These are phyloP conservation scores for Colletotrichum somersetense DNA, from an alignment of 2,329 filamentous ascomycete species.

Conservation along the genomic window DNA sequence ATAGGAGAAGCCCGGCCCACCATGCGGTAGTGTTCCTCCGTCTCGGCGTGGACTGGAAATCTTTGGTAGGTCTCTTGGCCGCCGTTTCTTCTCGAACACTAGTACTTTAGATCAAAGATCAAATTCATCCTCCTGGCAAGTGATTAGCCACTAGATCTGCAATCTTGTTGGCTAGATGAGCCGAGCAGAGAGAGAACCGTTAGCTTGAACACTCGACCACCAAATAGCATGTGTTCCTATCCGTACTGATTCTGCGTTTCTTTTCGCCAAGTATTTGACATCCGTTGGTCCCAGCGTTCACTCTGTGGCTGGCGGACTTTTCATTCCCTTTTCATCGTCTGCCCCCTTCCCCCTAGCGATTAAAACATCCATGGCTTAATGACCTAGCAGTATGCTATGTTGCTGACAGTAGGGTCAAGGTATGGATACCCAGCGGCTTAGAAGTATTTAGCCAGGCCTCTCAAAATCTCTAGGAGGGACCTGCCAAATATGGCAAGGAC, in stretches of 20 bases:
- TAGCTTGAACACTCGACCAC: neutral
- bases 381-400: too few species aligned
- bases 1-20: conserved; percentile 1
- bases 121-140: neutral
- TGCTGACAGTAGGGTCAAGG: too few species aligned
- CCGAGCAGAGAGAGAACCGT: neutral
- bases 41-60: conserved; percentile 5
- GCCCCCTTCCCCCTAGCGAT: neutral
- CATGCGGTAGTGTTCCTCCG: conserved; percentile 14
- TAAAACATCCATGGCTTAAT: too few species aligned
- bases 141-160: neutral
- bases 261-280: neutral
- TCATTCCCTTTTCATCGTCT: neutral
- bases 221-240: neutral
- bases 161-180: neutral
- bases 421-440: too few species aligned
- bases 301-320: neutral
- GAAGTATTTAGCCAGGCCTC: too few species aligned
- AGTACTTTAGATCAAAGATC: too few species aligned
- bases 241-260: neutral
- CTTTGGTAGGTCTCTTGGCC: neutral
- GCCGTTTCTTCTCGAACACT: neutral
- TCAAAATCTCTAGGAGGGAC: too few species aligned
- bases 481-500: too few species aligned
- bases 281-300: neutral